These are phyloP conservation scores for Achaetomiella virescens DNA, from an alignment of 495 filamentous ascomycete species.

Conservation along the genomic window DNA sequence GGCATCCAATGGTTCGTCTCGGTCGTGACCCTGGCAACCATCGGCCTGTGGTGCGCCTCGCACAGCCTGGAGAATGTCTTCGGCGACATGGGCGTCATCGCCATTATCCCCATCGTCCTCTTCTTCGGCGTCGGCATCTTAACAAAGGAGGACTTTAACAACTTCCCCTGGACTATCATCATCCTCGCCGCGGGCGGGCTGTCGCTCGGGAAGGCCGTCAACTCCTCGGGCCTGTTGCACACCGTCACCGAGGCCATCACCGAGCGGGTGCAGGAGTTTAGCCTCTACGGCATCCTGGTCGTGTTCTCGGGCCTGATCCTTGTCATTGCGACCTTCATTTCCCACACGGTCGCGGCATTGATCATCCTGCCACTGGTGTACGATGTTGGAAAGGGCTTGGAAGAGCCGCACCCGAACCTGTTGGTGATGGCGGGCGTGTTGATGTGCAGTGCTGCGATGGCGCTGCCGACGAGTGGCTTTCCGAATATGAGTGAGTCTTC, in stretches of 20 bases:
- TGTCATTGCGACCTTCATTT: conserved; percentile 96
- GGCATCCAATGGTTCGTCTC: conserved; percentile 92
- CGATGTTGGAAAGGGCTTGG: conserved; percentile 76
- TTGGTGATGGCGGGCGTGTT: conserved; percentile 75
- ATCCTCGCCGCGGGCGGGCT: conserved; percentile 93
- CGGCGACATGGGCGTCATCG: conserved; percentile 97
- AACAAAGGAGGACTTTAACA: conserved; percentile 99
- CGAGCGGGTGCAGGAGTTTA: conserved; percentile 62
- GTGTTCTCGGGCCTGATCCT: conserved; percentile 82
- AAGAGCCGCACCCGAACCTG: conserved; percentile 85
- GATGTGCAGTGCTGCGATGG: conserved; percentile 74
- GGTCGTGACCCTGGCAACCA: conserved; percentile 76
- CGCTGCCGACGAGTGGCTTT: conserved; percentile 88
- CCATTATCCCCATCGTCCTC: conserved; percentile 88
- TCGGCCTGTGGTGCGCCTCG: conserved; percentile 84
- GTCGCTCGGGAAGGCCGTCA: conserved; percentile 90
- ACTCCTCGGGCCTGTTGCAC: conserved; percentile 85
- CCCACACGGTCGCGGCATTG: conserved; percentile 90
- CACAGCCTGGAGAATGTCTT: conserved; percentile 83
- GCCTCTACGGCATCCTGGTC: conserved; percentile 79
- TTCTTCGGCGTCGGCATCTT: conserved; percentile 98
- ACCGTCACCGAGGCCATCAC: conserved; percentile 77
- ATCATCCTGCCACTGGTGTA: conserved; percentile 90
- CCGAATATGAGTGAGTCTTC: conserved; percentile 92
- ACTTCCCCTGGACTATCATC: conserved; percentile 99